phyloP scores from a whole-genome alignment of 1,284 basidiomycete species.

The Naganishia cerealis region DNA sequence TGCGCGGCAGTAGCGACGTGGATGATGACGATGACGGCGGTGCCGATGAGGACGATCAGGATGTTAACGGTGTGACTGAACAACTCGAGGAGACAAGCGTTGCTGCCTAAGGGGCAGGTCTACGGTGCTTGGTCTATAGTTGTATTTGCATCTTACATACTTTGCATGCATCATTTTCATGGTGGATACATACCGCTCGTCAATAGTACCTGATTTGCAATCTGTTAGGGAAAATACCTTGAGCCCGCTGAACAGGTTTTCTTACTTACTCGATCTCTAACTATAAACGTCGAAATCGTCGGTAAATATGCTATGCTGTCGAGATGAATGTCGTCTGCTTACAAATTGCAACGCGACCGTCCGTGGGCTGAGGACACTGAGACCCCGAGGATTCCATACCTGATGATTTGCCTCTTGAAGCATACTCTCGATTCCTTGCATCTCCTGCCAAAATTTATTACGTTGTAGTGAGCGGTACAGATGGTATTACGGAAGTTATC shows the following conservation, averaged over 20 bases:
- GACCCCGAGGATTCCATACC: slow-evolving; percentile 54
- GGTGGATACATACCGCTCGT: neutral
- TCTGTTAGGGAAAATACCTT: neutral
- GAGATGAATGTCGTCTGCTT: slow-evolving; percentile 36
- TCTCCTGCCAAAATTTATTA: slow-evolving; percentile 3
- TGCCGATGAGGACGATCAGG: slow-evolving; percentile 1
- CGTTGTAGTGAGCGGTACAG: neutral
- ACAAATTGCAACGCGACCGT: slow-evolving; percentile 57
- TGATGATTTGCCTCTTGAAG: slow-evolving; percentile 52
- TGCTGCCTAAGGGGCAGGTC: slow-evolving; percentile 11
- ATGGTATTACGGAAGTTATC: neutral
- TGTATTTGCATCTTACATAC: slow-evolving; percentile 14
- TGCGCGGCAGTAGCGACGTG: slow-evolving; percentile 26
- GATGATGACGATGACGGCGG: slow-evolving; percentile 26
- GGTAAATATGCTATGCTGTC: neutral
- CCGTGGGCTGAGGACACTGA: slow-evolving; percentile 56
- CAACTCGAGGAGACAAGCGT: slow-evolving; percentile 21
- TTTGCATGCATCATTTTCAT: slow-evolving; percentile 7
- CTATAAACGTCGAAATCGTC: slow-evolving; percentile 32
- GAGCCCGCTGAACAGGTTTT: neutral
- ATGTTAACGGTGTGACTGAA: slow-evolving; percentile 16
- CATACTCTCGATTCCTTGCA: slow-evolving; percentile 41
- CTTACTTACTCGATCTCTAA: slow-evolving; percentile 48
- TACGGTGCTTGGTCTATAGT: slow-evolving; percentile 3
- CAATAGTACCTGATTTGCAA: slow-evolving; percentile 11